These are phyloP conservation scores for Trametes sp. DNA, from an alignment of 1,284 basidiomycete genomes.

Conservation along the genomic window DNA sequence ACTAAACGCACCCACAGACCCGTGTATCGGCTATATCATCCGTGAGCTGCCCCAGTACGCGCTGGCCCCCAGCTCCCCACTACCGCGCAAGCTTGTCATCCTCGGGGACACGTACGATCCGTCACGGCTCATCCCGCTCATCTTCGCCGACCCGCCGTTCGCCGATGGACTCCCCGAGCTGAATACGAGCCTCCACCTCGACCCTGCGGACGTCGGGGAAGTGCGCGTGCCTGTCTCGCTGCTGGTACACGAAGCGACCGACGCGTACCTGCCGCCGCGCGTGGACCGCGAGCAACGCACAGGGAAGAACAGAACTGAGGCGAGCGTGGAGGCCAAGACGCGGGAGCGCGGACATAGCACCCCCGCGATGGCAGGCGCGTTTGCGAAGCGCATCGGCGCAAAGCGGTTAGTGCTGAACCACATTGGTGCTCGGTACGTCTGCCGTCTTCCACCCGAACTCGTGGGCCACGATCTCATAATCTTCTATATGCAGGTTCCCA, in stretches of 20 bases:
- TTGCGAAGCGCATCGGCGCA: slow-evolving; percentile 74
- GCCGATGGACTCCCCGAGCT: not conserved
- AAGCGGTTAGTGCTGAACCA: slow-evolving; percentile 82
- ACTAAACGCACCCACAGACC: too few relatives aligned
- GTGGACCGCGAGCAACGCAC: slow-evolving; percentile 55
- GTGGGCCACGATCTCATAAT: not conserved
- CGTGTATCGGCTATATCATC: slow-evolving; percentile 85
- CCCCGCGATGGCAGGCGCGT: slow-evolving; percentile 82
- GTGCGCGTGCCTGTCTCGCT: slow-evolving; percentile 43
- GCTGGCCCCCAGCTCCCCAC: slow-evolving; percentile 40
- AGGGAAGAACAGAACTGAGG: slow-evolving; percentile 49
- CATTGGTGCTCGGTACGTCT: slow-evolving; percentile 72
- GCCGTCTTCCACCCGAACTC: not conserved
- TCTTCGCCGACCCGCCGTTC: slow-evolving; percentile 41
- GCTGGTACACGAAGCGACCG: slow-evolving; percentile 86
- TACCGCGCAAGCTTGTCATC: slow-evolving; percentile 58
- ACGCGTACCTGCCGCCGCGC: slow-evolving; percentile 72
- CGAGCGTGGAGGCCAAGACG: slow-evolving; percentile 64
- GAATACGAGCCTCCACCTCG: not conserved
- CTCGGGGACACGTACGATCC: slow-evolving; percentile 76
- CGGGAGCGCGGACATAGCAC: slow-evolving; percentile 82
- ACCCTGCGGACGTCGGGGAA: not conserved
- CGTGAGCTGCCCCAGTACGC: slow-evolving; percentile 59
- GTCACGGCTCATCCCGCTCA: slow-evolving; percentile 61
- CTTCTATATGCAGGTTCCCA: slow-evolving; percentile 44